phyloP scores from a whole-genome alignment of 768 basidiomycete species.

The Cystobasidium onofrii region DNA sequence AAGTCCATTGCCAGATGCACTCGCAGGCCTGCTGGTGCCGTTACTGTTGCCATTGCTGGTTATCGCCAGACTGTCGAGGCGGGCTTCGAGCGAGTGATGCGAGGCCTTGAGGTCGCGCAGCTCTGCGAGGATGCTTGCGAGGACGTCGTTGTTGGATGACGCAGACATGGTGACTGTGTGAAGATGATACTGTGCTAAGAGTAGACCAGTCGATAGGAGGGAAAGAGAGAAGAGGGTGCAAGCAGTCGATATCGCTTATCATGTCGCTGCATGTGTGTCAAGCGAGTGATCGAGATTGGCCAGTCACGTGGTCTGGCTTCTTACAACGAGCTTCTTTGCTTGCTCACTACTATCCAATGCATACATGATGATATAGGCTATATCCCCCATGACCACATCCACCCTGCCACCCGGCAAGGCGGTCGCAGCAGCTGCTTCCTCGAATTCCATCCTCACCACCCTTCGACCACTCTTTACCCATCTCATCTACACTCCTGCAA shows the following conservation, averaged over 20 bases:
- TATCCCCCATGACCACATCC: neutral
- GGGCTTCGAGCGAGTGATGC: neutral
- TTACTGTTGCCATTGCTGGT: neutral
- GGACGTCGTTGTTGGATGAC: constrained; percentile 8
- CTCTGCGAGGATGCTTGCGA: constrained; percentile 28
- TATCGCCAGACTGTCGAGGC: constrained; percentile 5
- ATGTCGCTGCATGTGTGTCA: no score
- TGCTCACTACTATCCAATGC: no score
- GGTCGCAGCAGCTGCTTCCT: neutral
- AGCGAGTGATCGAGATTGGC: no score
- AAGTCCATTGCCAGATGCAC: neutral
- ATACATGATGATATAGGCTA: no score
- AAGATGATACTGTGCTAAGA: no score
- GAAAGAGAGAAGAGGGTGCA: neutral
- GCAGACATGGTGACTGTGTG: neutral
- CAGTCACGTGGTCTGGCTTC: no score
- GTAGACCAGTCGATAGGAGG: neutral
- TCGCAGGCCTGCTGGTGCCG: neutral
- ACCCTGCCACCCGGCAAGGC: neutral
- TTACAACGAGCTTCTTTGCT: no score
- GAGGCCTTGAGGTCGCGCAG: constrained; percentile 26
- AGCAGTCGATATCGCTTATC: neutral
- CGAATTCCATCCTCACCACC: neutral
- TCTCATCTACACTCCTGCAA: neutral
- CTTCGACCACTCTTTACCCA: neutral